Base-by-base conservation (phyloP, 768 basidiomycete species). In the Gymnopilus junonius region DNA sequence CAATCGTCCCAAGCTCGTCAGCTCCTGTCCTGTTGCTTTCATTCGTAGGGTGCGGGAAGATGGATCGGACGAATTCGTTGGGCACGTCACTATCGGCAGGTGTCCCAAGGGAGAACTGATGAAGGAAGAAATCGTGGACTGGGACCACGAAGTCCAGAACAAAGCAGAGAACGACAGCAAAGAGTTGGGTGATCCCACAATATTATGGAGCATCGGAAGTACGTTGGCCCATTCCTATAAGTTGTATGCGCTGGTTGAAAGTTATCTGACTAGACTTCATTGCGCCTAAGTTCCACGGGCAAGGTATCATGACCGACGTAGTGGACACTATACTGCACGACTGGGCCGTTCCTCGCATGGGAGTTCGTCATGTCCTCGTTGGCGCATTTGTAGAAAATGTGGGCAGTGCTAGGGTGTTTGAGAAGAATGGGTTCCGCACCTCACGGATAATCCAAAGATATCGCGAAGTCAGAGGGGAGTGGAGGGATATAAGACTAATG, bases 261-360 rank as follows among this genome's bases (percentile, higher is more conserved):
- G 17, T 14, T 23, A 39, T 31, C 43, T 21, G 23, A 25, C 1
- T 32, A 74, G 74, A 71, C 59, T 74, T 65, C 48, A 63, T 75
- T 45, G 62, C 65, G 8, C 64, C 71, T 3, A 69, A 65, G 17
- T 65, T 69, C 51, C 74, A 73, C 53, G 70, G 71, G 15, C 62
- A 56, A 58, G 74, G 75, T 3, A 90, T 92, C 66, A 91, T 91
- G 91, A 82, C 83, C 23, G 85, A 82, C 11, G 88, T 82, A 0
- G 62, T 91, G 39, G 74, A 74, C 15, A 81, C 80, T 4, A 53
- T 92, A 21, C 46, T 91, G 20, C 67, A 80, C 17, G 66, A 78
- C n/a, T 91, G 89, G 88, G 83, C 78, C 31, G 76, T 89, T 27
- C 87, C 87, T 0, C 77, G 85, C 40, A 89, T 91, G 88, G 79